Evolutionary conservation across 495 filamentous ascomycete species (phyloP), one percentile per base, ranked within the genome.

Genomic region (Thermochaetoides thermophila): DNA sequence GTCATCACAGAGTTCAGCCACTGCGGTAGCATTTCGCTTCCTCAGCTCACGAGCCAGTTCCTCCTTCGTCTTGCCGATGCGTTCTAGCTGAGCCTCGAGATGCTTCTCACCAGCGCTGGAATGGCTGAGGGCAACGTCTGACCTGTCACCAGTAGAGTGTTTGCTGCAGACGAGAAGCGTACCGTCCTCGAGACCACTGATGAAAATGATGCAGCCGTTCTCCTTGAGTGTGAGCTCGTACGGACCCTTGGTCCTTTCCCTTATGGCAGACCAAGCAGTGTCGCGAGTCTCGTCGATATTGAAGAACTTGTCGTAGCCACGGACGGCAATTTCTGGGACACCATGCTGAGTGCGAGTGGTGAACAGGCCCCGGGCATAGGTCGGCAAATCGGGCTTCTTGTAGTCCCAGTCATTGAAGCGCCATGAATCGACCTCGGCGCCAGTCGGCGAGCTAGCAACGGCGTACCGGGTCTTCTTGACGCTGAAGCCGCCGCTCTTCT

Each of bases 221-320:
- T 97, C 89, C 57, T 97, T 97, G 39, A 96, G 68, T 34, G 83
- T 94, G 17, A 96, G 64, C 58, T 97, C 91, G 44, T 96, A 97
- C 0, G 89, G 91, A 1, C 82, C 86, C 39, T 73, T 61, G 1
- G 89, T 96, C 27, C 81, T 69, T 6, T 56, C 57, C 45, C 78
- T 61, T 33, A 97, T 80, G 50, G 81, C 83, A 11, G 60, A 48
- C 89, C 91, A 97, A 36, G 71, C 61, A 1, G 89, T 96, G 20
- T 73, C 66, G 9, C 59, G 49, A 2, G 84, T 76, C 54, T 97
- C 89, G 27, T 68, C 69, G 17, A 80, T 64, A 48, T 97, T 97
- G 73, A 96, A 96, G 64, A 97, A 97, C 59, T 97, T 97, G 63
- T 97, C 91, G 57, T 97, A 97, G 21, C 89, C 89, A 36, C 89